Conservation (phyloP, 2,329 filamentous ascomycete species). For the Fusarium pseudonygamai region DNA sequence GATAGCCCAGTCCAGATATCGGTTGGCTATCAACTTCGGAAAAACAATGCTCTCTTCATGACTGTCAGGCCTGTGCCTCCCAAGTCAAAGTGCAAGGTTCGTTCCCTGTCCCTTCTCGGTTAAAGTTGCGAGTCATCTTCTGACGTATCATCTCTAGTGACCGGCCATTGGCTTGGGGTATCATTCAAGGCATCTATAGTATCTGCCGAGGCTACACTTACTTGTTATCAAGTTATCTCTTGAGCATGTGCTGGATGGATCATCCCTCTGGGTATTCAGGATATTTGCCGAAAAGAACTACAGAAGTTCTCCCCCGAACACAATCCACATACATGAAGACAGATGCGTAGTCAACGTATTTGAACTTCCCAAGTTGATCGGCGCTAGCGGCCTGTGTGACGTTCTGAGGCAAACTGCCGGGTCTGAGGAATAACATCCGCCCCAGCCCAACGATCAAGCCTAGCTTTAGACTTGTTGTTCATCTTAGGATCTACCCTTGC, state of each 20-base stretch:
- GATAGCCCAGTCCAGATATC: neutral
- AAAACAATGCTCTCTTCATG: neutral
- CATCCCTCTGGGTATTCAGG: neutral
- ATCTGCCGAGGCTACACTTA: neutral
- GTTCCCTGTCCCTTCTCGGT: neutral
- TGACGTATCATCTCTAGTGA: neutral
- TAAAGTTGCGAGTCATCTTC: neutral
- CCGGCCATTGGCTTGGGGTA: too few relatives aligned
- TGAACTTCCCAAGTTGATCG: neutral
- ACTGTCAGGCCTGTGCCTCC: slow-evolving; percentile 2
- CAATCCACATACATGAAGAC: neutral
- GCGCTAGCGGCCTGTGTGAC: neutral
- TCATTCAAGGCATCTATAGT: neutral
- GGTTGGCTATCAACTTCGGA: slow-evolving; percentile 7
- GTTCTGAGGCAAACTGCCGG: neutral
- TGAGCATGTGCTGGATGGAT: neutral
- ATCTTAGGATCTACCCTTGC: accelerated
- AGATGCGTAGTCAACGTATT: neutral
- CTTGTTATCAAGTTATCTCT: neutral
- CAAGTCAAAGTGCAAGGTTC: slow-evolving; percentile 6
- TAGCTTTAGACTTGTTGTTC: neutral
- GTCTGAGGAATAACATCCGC: neutral
- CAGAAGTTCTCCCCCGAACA: neutral
- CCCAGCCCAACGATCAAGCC: too few relatives aligned
- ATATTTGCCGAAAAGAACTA: neutral